Conservation (phyloP, 768 basidiomycete genomes). For the Boletus coccyginus region DNA sequence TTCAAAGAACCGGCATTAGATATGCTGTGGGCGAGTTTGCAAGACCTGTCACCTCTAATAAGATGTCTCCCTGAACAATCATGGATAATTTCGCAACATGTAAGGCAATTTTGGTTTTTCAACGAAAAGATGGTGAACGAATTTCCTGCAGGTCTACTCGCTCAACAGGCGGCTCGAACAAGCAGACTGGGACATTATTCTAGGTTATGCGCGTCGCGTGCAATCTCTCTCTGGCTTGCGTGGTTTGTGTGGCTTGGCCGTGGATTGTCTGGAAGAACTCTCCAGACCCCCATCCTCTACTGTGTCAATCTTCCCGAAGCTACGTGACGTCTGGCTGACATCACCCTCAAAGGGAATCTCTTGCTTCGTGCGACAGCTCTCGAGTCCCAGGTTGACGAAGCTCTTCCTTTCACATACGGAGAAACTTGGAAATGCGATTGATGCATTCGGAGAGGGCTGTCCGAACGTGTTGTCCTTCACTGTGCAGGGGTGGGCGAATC, state of each 20-base stretch:
- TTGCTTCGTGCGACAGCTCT: constrained; percentile 9
- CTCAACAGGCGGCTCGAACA: not conserved
- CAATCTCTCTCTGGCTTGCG: not conserved
- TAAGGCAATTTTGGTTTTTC: not conserved
- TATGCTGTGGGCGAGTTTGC: constrained; percentile 10
- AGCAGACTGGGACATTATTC: too few species aligned
- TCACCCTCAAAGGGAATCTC: not conserved
- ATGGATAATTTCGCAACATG: not conserved
- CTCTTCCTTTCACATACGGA: not conserved
- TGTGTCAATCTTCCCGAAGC: constrained; percentile 7
- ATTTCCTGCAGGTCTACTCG: not conserved
- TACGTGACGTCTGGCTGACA: not conserved
- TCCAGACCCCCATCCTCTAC: not conserved
- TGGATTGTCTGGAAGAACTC: not conserved
- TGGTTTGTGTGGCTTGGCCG: not conserved
- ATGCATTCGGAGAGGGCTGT: not conserved
- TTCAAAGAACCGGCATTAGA: constrained; percentile 15
- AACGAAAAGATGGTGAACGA: not conserved
- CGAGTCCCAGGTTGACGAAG: not conserved
- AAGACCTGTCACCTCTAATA: constrained; percentile 9
- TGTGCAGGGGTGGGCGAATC: not conserved
- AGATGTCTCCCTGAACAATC: constrained; percentile 3
- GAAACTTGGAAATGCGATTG: not conserved
- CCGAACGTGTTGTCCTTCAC: not conserved
- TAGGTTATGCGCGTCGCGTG: too few species aligned